Conservation (phyloP, 495 filamentous ascomycete species). For the Aspergillus leporis region DNA sequence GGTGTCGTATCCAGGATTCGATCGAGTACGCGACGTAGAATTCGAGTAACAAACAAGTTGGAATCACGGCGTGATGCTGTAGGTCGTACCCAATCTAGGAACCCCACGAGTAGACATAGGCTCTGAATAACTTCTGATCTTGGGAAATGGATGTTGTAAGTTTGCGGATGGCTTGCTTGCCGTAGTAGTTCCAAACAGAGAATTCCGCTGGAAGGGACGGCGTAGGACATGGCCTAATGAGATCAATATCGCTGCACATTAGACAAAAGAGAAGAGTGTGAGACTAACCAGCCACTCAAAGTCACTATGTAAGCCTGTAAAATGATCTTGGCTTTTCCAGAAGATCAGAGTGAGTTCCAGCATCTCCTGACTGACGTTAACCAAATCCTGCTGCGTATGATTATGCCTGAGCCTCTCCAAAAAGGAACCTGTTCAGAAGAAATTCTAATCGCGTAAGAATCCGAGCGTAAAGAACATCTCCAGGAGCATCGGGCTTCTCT, state of each 20-base stretch:
- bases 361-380: constrained; percentile 7
- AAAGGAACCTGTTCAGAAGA: constrained; percentile 4
- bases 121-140: constrained; percentile 9
- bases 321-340: constrained; percentile 11
- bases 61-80: background rate
- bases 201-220: constrained; percentile 7
- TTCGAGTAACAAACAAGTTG: background rate
- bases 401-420: background rate
- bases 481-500: background rate
- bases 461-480: background rate
- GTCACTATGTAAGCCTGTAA: constrained; percentile 1
- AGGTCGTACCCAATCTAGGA: constrained; percentile 8
- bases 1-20: constrained; percentile 6
- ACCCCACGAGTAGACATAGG: constrained; percentile 6
- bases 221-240: constrained; percentile 10
- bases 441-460: constrained; percentile 4
- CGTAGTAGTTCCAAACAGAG: constrained; percentile 12
- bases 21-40: constrained; percentile 5
- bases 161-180: constrained; percentile 3
- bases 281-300: constrained; percentile 11
- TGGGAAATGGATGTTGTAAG: constrained; percentile 1
- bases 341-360: constrained; percentile 2
- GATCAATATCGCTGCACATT: background rate
- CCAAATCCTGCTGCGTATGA: constrained; percentile 2
- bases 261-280: background rate